phyloP scores from a whole-genome alignment of 169 alveolate genomes.

The Plasmodium ovale region DNA sequence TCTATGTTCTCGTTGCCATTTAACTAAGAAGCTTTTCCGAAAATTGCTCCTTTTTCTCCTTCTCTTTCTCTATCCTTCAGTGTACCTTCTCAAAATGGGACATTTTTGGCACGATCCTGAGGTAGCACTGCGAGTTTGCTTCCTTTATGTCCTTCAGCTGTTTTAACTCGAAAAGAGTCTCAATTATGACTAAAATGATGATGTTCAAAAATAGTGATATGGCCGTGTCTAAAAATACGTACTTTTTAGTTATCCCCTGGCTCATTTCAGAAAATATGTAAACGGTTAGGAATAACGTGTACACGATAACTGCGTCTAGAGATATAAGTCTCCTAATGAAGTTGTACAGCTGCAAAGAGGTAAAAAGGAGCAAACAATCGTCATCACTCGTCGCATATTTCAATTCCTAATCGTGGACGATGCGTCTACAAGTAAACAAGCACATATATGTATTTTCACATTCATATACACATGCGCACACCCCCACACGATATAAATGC shows the following conservation, averaged over 20 bases:
- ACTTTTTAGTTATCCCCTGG: slow-evolving; percentile 31
- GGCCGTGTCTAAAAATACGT: slow-evolving; percentile 45
- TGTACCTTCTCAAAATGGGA: slow-evolving; percentile 68
- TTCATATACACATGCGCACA: too few relatives aligned
- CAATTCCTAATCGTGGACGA: too few relatives aligned
- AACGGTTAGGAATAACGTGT: slow-evolving; percentile 45
- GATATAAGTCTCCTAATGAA: slow-evolving; percentile 65
- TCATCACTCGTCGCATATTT: too few relatives aligned
- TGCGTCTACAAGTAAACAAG: too few relatives aligned
- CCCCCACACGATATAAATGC: too few relatives aligned
- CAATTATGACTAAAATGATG: slow-evolving; percentile 47
- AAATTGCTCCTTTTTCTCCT: too few relatives aligned
- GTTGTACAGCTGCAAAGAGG: slow-evolving; percentile 45
- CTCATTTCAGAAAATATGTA: slow-evolving; percentile 70
- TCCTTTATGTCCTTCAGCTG: slow-evolving; percentile 52
- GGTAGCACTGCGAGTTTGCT: slow-evolving; percentile 74
- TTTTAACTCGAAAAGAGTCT: slow-evolving; percentile 61
- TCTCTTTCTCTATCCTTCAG: neutral
- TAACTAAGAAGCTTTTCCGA: too few relatives aligned
- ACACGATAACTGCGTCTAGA: slow-evolving; percentile 58
- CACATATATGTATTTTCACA: too few relatives aligned
- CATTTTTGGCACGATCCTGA: slow-evolving; percentile 74
- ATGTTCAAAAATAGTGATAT: slow-evolving; percentile 45
- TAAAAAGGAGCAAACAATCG: too few relatives aligned
- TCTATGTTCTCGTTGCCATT: too few relatives aligned